Conservation (phyloP, 78 protist genomes). For the Dictyostelium intermedium region DNA sequence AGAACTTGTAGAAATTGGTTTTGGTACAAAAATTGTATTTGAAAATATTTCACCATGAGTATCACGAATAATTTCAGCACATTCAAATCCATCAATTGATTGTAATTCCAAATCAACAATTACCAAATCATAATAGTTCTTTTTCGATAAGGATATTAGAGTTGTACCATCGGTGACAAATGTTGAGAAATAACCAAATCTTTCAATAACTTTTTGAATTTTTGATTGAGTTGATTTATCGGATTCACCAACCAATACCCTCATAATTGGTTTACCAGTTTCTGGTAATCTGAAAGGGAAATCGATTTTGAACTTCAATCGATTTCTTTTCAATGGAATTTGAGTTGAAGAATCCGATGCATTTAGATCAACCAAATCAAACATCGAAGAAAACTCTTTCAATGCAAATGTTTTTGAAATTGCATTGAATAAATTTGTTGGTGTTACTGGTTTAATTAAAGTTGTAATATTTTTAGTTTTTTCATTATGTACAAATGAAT, state of each 20-base stretch:
- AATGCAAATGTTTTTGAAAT: background rate
- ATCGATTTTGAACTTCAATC: constrained; percentile 14
- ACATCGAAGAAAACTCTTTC: background rate
- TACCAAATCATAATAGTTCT: constrained; percentile 65
- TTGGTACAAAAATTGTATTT: background rate
- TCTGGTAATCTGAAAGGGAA: constrained; percentile 32
- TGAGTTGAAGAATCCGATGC: background rate
- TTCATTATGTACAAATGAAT: background rate
- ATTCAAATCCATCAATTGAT: constrained; percentile 1
- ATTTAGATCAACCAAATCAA: background rate
- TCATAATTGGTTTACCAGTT: constrained; percentile 36
- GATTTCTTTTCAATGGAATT: background rate
- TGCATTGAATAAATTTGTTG: background rate
- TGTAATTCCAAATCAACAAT: constrained; percentile 34
- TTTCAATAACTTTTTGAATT: constrained; percentile 5
- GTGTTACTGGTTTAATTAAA: constrained; percentile 37
- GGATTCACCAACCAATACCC: constrained; percentile 26
- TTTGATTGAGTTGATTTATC: background rate
- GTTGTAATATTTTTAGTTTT: background rate
- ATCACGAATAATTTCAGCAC: background rate
- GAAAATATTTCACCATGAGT: background rate
- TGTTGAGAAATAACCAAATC: constrained; percentile 14
- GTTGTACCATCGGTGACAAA: constrained; percentile 24
- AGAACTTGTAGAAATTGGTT: background rate
- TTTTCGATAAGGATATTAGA: constrained; percentile 4